These are phyloP conservation scores for Neospermospora avenae DNA, from an alignment of 2,329 filamentous ascomycete species.

Conservation along the genomic window DNA sequence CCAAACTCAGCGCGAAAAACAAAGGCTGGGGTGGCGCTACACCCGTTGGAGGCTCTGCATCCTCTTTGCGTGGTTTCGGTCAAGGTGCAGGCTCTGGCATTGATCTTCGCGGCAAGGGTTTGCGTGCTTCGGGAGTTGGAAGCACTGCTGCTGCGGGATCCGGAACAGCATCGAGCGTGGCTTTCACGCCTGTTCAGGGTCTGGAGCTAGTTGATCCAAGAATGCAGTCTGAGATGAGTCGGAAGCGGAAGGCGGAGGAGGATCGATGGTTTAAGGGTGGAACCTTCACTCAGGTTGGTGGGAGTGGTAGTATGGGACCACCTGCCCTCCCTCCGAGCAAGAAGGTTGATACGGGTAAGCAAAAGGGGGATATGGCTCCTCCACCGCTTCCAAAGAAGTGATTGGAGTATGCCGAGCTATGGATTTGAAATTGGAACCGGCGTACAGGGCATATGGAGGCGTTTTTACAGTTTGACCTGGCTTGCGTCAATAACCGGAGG, in stretches of 20 bases:
- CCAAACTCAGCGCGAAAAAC: conserved; percentile 91
- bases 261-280: conserved; percentile 96
- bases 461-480: not conserved
- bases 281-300: conserved; percentile 86
- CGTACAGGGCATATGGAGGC: conserved; percentile 4
- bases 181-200: conserved; percentile 92
- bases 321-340: conserved; percentile 64
- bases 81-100: conserved; percentile 58
- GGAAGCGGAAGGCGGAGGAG: conserved; percentile 91
- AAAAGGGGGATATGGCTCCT: conserved; percentile 43
- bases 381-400: conserved; percentile 31
- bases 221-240: conserved; percentile 77
- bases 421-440: not conserved
- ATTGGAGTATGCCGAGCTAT: not conserved
- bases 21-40: conserved; percentile 85
- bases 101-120: conserved; percentile 67
- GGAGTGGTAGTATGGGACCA: conserved; percentile 67
- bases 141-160: conserved; percentile 58
- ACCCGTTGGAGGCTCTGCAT: conserved; percentile 64
- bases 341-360: conserved; percentile 63
- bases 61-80: conserved; percentile 77
- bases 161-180: conserved; percentile 81
- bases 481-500: not conserved
- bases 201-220: conserved; percentile 95
- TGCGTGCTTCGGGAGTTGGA: conserved; percentile 80